These are phyloP conservation scores for Clavaria fumosa DNA, from an alignment of 768 basidiomycete species.

Conservation along the genomic window DNA sequence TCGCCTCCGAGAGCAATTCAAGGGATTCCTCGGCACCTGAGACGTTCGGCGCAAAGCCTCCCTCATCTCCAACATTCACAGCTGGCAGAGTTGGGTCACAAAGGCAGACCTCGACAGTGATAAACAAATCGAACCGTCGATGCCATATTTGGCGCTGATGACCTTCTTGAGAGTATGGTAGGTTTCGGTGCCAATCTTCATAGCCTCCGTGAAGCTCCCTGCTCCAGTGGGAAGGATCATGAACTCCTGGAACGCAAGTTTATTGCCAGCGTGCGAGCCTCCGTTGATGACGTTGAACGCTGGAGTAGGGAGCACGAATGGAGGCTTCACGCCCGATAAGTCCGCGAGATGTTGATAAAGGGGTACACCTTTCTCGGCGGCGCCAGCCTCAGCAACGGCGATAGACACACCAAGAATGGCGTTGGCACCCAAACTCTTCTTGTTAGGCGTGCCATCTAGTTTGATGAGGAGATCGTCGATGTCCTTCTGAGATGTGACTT, in stretches of 20 bases:
- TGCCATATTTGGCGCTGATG: conserved; percentile 97
- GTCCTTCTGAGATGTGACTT: conserved; percentile 84
- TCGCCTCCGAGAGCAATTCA: conserved; percentile 88
- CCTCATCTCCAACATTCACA: conserved; percentile 98
- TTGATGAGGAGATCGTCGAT: conserved; percentile 98
- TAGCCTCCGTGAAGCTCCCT: conserved; percentile 80
- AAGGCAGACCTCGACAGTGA: conserved; percentile 8
- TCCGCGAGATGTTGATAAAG: conserved; percentile 95
- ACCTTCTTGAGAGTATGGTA: conserved; percentile 99
- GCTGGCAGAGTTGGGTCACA: conserved; percentile 31
- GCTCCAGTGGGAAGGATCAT: conserved; percentile 98
- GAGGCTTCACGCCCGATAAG: conserved; percentile 88
- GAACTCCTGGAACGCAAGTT: conserved; percentile 99
- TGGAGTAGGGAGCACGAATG: conserved; percentile 83
- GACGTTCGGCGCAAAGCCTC: conserved; percentile 98
- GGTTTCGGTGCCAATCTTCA: conserved; percentile 97
- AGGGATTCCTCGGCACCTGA: conserved; percentile 94
- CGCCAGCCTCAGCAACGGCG: conserved; percentile 85
- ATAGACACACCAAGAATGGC: conserved; percentile 98
- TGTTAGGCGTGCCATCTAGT: conserved; percentile 94
- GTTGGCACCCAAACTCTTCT: conserved; percentile 98
- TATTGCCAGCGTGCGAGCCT: conserved; percentile 98
- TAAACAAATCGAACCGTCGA: conserved; percentile 56
- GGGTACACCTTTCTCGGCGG: conserved; percentile 88
- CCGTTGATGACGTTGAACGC: conserved; percentile 99